phyloP scores from a whole-genome alignment of 2,329 filamentous ascomycete species.

The Cladophialophora carrionii region DNA sequence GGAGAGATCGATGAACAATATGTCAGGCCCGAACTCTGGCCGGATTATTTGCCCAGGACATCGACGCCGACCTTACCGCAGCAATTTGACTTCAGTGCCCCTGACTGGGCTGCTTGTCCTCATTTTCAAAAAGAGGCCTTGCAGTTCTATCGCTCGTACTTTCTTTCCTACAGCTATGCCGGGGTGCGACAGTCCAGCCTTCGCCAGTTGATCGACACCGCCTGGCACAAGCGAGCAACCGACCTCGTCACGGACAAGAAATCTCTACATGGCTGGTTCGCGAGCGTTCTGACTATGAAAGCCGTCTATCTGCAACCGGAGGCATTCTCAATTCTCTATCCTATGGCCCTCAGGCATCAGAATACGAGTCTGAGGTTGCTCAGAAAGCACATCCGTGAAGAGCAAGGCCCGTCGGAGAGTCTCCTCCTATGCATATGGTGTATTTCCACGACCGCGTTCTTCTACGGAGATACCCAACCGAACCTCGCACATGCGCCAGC shows the following conservation, averaged over 20 bases:
- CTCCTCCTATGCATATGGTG: constrained; percentile 21
- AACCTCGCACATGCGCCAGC: constrained; percentile 10
- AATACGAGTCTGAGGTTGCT: constrained; percentile 22
- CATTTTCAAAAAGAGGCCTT: constrained; percentile 16
- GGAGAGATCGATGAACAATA: constrained; percentile 10
- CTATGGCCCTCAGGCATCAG: constrained; percentile 26
- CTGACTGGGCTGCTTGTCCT: constrained; percentile 19
- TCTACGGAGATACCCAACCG: constrained; percentile 8
- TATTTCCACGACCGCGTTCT: constrained; percentile 8
- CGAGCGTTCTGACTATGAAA: constrained; percentile 20
- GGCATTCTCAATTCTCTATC: constrained; percentile 14
- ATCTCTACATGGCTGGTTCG: constrained; percentile 24
- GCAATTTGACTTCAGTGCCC: constrained; percentile 8
- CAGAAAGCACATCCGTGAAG: constrained; percentile 5
- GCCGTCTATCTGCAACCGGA: constrained; percentile 15
- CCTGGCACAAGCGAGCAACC: constrained; percentile 7
- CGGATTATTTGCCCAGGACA: background rate
- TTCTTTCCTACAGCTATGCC: constrained; percentile 6
- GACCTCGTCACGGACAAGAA: constrained; percentile 16
- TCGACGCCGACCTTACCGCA: background rate
- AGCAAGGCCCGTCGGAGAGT: constrained; percentile 12
- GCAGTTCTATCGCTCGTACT: constrained; percentile 10
- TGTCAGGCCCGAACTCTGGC: constrained; percentile 15
- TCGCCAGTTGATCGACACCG: constrained; percentile 1
- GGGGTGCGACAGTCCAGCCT: background rate